Base-by-base conservation (phyloP, 2,329 filamentous ascomycete species). In the Aspergillus pseudoterreus region DNA sequence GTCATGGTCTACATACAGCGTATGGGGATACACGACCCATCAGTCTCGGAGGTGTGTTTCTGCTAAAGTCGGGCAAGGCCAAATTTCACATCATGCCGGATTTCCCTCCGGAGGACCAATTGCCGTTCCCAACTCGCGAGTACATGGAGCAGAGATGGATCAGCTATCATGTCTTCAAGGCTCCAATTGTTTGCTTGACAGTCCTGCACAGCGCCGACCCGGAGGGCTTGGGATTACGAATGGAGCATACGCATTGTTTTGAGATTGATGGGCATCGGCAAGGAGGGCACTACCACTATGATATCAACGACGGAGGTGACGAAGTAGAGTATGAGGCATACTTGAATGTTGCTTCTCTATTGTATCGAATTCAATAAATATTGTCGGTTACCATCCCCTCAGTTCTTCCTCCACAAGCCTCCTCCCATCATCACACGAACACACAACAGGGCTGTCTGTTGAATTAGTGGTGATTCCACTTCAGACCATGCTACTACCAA, bases 181-280 rank as follows among this genome's bases (percentile, higher is more conserved):
- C 62, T 2, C 72, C 68, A 1, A 54, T 76, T 14, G 65, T 75
- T 0, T 75, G 74, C 43, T 54, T 78, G 49, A 68, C 62, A 9
- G 72, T 75, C 0, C 60, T 78, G 36, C 73, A 77, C 57, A 73
- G 73, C 12, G 66, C 69, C 8, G 72, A 78, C 51, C 70, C 71
- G 0, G 68, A 66, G 36, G 63, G 57, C 2, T 50, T 76, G 53
- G 69, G 63, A 0, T 52, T 78, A 45, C 62, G 75, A 24, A 73
- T 77, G 59, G 77, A 79, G 55, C 76, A 79, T 56, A 77, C 76
- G 4, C 76, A 79, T 61, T 72, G 70, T 19, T 77, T 76, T 48
- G 71, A 73, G 2, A 43, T 56, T 1, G 53, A 60, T 6, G 66
- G 64, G 4, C 46, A 60, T 43, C 57, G 51, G 10, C 59, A 63